phyloP scores from a whole-genome alignment of 306 rosid species.

The Glycine latifolia region DNA sequence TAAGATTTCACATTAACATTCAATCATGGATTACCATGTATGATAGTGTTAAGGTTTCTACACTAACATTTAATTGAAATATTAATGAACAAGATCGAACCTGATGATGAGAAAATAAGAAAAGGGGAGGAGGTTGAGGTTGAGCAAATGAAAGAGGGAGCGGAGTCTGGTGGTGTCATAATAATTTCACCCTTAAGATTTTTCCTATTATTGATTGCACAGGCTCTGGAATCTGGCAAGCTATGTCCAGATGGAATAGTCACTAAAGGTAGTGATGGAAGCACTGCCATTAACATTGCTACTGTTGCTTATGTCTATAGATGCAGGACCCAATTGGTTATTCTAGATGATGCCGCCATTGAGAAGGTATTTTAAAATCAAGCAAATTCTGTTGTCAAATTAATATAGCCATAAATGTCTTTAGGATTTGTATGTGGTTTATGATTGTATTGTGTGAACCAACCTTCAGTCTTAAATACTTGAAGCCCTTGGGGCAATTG shows the following conservation, averaged over 20 bases:
- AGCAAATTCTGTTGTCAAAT: too few species aligned
- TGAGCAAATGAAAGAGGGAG: too few species aligned
- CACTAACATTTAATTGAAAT: too few species aligned
- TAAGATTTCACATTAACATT: not conserved
- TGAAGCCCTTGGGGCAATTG: slow-evolving; percentile 87
- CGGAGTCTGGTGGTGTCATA: too few species aligned
- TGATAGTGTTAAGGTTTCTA: not conserved
- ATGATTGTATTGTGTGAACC: not conserved
- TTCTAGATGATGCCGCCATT: slow-evolving; percentile 93
- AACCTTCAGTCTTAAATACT: slow-evolving; percentile 74
- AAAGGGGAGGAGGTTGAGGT: too few species aligned
- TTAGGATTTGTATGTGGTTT: not conserved
- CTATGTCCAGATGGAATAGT: slow-evolving; percentile 79
- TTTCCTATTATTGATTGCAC: too few species aligned
- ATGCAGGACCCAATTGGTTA: slow-evolving; percentile 88
- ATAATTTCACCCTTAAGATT: too few species aligned
- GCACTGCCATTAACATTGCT: slow-evolving; percentile 94
- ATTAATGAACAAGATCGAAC: too few species aligned
- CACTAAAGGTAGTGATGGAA: slow-evolving; percentile 96
- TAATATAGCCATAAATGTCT: too few species aligned
- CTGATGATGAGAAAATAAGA: too few species aligned
- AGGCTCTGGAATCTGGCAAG: slow-evolving; percentile 75
- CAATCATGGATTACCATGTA: not conserved
- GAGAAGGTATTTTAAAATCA: slow-evolving; percentile 64
- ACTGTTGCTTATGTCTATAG: slow-evolving; percentile 94